Evolutionary conservation across 805 yeast species (phyloP), one percentile per base, ranked within the genome.

Genomic region (Barnettozyma sucrosica): DNA sequence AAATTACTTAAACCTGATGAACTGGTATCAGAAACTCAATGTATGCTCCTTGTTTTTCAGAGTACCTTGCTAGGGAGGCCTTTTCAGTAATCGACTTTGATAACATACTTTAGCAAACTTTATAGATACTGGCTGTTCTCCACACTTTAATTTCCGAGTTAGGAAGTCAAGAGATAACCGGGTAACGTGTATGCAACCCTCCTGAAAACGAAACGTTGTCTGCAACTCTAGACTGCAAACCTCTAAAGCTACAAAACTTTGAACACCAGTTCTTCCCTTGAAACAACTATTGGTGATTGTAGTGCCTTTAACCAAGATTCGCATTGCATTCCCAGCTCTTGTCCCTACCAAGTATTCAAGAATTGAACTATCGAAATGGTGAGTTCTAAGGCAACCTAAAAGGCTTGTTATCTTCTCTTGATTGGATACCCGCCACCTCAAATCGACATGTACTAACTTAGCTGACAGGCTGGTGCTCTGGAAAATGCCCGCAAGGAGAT

Each of bases 401-500:
- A 34, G 21, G 37, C 37, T 18, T 34, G 37, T 36, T 36, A 36
- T 36, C 37, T 34, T 19, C 19, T 34, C 14, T 7, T 34, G 19
- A 16, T 34, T 19, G 37, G 13, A 13, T 3, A 14, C 14, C 37
- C 37, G 13, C 19, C 43, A 19, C 37, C 37, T 34, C 14, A 26
- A n/a, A n/a, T n/a, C n/a, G 34, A 19, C 25, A 26, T 30, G 20
- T 45, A 49, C 48, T 43, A 44, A 47, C 48, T 21, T 9, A 19
- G 4, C 6, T 7, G 7, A 9, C 20, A 56, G 97, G 97, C 97
- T 68, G 97, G 97, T 72, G 96, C 96, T 64, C 69, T 92, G 64
- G 97, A 92, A 71, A 89, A 87, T 71, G 97, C 99, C 62, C 92
- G 96, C 69, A 92, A 90, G 70, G 90, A 86, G 70, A 77, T 93